phyloP scores from a whole-genome alignment of 2,329 filamentous ascomycete species.

The Ceratocystis diversiconidia region DNA sequence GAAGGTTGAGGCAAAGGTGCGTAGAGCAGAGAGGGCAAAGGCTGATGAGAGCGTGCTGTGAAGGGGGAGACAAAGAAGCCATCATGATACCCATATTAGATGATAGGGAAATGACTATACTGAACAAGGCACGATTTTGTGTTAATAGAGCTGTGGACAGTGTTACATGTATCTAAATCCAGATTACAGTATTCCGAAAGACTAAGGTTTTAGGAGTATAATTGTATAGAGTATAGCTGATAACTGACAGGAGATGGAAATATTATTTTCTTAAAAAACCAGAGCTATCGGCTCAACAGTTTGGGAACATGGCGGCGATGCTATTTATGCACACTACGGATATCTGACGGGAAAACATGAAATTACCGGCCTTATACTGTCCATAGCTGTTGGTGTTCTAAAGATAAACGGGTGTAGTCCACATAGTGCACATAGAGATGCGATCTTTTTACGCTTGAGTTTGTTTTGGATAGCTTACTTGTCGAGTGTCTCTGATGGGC shows the following conservation, averaged over 20 bases:
- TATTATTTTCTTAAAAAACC: no score
- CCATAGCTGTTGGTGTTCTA: neutral
- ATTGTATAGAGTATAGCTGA: no score
- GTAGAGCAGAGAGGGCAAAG: conserved; percentile 46
- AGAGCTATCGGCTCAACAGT: no score
- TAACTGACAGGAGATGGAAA: no score
- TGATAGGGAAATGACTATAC: neutral
- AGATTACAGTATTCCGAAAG: no score
- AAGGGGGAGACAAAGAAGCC: conserved; percentile 12
- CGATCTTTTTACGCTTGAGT: neutral
- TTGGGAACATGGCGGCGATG: no score
- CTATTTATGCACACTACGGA: no score
- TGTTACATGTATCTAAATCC: no score
- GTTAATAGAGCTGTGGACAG: neutral
- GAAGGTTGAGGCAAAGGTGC: conserved; percentile 49
- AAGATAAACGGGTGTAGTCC: neutral
- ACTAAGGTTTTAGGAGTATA: no score
- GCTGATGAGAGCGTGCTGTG: conserved; percentile 33
- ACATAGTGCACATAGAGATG: neutral
- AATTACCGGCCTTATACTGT: neutral
- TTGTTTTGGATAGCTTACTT: no score
- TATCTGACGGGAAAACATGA: neutral
- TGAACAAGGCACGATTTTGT: neutral
- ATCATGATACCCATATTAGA: neutral
- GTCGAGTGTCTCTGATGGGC: no score